A percentile compares a stretch with the other conserved stretches of the same genome.
These are phyloP conservation scores for Asterella californica DNA, from an alignment of 225 moss, liverwort and hornwort species.

Conservation along the genomic window DNA sequence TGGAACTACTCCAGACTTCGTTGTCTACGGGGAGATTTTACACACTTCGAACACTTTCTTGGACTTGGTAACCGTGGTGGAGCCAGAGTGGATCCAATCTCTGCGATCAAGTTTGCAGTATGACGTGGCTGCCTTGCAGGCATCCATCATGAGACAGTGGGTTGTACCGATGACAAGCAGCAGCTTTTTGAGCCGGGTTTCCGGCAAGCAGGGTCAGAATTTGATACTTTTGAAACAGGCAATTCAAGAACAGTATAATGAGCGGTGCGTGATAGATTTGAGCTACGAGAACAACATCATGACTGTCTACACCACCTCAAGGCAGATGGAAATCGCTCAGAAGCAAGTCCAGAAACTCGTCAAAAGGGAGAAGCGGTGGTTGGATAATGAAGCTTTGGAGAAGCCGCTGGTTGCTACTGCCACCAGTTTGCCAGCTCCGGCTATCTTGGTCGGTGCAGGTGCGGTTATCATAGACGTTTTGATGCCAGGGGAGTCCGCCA, in stretches of 20 bases:
- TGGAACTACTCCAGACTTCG: slow-evolving; percentile 38
- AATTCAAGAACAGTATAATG: slow-evolving; percentile 25
- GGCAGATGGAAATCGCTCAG: slow-evolving; percentile 36
- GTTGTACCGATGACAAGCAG: slow-evolving; percentile 28
- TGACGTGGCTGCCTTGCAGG: slow-evolving; percentile 20
- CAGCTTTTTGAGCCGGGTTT: slow-evolving; percentile 34
- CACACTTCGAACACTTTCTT: slow-evolving; percentile 41
- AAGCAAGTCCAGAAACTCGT: slow-evolving; percentile 15
- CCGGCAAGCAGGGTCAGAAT: slow-evolving; percentile 39
- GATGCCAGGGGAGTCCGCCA: slow-evolving; percentile 43
- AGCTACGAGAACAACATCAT: slow-evolving; percentile 25
- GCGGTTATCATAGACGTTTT: slow-evolving; percentile 32
- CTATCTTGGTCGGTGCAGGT: slow-evolving; percentile 31
- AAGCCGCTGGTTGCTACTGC: slow-evolving; percentile 22
- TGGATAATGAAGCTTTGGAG: slow-evolving; percentile 39
- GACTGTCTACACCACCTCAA: slow-evolving; percentile 30
- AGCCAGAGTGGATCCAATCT: slow-evolving; percentile 32
- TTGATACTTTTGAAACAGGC: slow-evolving; percentile 24
- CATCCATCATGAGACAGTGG: slow-evolving; percentile 38
- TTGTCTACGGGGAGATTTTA: slow-evolving; percentile 41
- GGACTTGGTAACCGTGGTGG: slow-evolving; percentile 35
- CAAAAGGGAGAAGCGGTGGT: slow-evolving; percentile 24
- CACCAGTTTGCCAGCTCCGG: slow-evolving; percentile 21
- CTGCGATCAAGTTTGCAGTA: slow-evolving; percentile 23
- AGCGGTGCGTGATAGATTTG: slow-evolving; percentile 39